Evolutionary conservation across 306 rosid species (phyloP), one percentile per base, ranked within the genome.

Genomic region (Cucumis melo): DNA sequence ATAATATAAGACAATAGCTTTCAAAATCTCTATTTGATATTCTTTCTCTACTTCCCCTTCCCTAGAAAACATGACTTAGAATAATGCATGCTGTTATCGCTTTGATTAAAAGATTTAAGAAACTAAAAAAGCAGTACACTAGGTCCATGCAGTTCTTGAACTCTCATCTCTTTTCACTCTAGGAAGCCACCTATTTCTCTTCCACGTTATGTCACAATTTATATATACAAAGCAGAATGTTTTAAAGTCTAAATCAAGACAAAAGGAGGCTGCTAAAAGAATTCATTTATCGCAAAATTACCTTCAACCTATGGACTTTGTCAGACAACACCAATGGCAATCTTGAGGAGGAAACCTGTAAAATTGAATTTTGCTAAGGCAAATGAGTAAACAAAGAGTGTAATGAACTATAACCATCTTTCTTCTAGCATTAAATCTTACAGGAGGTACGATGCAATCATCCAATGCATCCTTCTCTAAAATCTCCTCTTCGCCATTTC

Each of bases 321-420:
- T 94, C 98, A 63, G 98, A 84, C 75, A 94, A 91, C 85, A 92
- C 74, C 89, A 94, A 83, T 66, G 97, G 98, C 86, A 94, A 85
- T 81, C 86, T 89, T 56, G 91, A 55, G 24, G 98, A 87, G 81
- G 95, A 89, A 58, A 85, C 96, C 97, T 91, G 87, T 75, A 80
- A 84, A 84, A 59, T 77, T 75, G 83, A 34, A 79, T 51, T 46
- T 77, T 75, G 67, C 67, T 68, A 59, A 78, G 72, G 76, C 42
- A 50, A 77, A 55, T 86, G 54, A 83, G 50, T 77, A 70, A 71
- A 70, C 36, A 73, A 79, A 71, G n/a, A 54, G 61, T 36, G 10
- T 20, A 17, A 42, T 16, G 54, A 42, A 76, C 27, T 71, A 24
- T 48, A 71, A 14, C 15, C 11, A 14, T 27, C n/a, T 48, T 48